phyloP scores from a whole-genome alignment of 1,139 yeast species.

The Magnusiomyces starmeri region DNA sequence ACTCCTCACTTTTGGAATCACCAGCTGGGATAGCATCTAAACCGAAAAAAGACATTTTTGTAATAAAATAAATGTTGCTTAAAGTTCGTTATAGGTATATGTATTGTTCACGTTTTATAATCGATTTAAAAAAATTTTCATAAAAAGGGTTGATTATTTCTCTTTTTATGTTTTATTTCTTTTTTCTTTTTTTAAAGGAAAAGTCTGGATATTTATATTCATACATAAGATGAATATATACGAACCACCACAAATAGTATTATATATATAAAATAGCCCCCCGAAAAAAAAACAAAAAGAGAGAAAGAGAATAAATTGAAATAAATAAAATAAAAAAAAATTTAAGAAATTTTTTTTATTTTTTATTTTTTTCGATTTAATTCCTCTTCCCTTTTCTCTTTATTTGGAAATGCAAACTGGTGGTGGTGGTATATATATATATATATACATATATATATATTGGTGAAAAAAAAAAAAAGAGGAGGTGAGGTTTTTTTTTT shows the following conservation, averaged over 20 bases:
- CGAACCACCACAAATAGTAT: neutral
- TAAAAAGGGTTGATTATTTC: neutral
- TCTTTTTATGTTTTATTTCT: neutral
- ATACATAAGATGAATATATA: neutral
- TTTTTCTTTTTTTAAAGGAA: neutral
- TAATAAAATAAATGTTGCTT: no score
- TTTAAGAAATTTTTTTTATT: no score
- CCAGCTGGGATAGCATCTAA: slow-evolving; percentile 28
- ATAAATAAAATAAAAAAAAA: neutral
- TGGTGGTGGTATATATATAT: no score
- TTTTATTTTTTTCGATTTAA: no score
- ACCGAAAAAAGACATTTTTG: slow-evolving; percentile 37
- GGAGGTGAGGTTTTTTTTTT: neutral
- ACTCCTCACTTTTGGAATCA: slow-evolving; percentile 29
- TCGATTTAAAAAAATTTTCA: no score
- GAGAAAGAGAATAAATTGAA: neutral
- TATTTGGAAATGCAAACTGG: no score
- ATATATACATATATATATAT: no score
- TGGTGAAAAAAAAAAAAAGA: neutral
- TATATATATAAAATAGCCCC: no score
- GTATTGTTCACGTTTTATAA: no score
- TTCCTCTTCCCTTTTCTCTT: no score
- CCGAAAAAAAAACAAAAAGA: neutral
- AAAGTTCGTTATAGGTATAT: no score
- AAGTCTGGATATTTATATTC: neutral